A percentile compares a stretch with the other conserved stretches of the same genome.
phyloP scores from a whole-genome alignment of 495 filamentous ascomycete species.

The Penicillium pulvis region DNA sequence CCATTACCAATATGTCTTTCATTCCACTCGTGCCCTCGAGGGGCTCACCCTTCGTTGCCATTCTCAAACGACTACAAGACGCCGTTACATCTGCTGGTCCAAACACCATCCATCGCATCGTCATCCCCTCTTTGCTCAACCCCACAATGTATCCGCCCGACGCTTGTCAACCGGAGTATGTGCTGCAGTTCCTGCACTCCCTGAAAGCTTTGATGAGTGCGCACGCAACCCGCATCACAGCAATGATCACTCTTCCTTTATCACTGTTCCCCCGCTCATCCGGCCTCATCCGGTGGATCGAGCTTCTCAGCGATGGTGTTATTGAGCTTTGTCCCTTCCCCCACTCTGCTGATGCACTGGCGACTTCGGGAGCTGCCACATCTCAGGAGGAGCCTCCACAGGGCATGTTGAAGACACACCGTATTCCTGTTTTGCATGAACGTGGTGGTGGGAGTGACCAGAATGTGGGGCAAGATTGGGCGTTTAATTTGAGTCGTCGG shows the following conservation, averaged over 20 bases:
- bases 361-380: constrained; percentile 53
- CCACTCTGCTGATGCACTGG: constrained; percentile 59
- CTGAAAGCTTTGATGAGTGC: constrained; percentile 73
- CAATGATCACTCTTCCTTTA: constrained; percentile 76
- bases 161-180: constrained; percentile 63
- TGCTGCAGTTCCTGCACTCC: constrained; percentile 83
- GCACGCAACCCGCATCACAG: constrained; percentile 65
- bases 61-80: constrained; percentile 61
- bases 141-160: constrained; percentile 76
- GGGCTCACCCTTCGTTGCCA: constrained; percentile 63
- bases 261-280: constrained; percentile 77
- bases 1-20: constrained; percentile 57
- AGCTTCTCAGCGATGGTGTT: constrained; percentile 82
- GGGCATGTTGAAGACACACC: constrained; percentile 80
- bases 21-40: constrained; percentile 53
- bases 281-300: constrained; percentile 84
- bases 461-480: constrained; percentile 77
- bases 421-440: constrained; percentile 81
- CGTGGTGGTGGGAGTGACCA: constrained; percentile 76
- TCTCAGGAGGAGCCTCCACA: constrained; percentile 75
- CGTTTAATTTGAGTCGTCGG: constrained; percentile 82
- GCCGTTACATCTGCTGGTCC: constrained; percentile 60
- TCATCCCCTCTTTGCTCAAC: constrained; percentile 81
- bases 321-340: constrained; percentile 87
- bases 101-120: constrained; percentile 72